Evolutionary conservation across 2,329 filamentous ascomycete species (phyloP).

Genomic region (Colletotrichum graminicola): DNA sequence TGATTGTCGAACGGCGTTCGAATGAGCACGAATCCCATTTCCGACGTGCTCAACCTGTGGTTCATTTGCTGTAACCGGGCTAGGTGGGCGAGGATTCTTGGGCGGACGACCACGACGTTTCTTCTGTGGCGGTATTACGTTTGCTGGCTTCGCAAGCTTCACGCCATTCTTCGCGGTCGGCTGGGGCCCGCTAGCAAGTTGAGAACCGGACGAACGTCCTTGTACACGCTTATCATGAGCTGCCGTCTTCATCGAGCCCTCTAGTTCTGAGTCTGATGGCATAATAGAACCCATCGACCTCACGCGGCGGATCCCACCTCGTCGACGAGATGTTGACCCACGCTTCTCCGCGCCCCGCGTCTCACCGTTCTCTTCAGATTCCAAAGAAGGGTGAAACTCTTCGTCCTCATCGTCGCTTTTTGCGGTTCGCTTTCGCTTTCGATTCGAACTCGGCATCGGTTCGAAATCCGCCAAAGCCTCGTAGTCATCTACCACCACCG

Average conservation of each 20-base stretch:
- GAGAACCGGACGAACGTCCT: neutral
- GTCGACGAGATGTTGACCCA: conserved; percentile 13
- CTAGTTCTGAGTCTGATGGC: conserved; percentile 30
- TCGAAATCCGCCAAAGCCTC: conserved; percentile 35
- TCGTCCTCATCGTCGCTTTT: conserved; percentile 39
- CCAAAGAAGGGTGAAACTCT: conserved; percentile 38
- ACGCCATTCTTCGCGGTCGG: neutral
- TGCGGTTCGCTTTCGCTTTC: conserved; percentile 34
- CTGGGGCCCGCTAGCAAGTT: neutral
- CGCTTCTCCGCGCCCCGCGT: conserved; percentile 15
- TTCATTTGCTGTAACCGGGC: neutral
- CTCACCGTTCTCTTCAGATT: conserved; percentile 33
- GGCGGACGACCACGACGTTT: conserved; percentile 39
- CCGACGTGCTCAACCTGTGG: neutral
- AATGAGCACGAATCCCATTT: conserved; percentile 30
- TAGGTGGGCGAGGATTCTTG: conserved; percentile 32
- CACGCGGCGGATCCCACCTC: conserved; percentile 11
- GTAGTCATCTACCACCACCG: conserved; percentile 31
- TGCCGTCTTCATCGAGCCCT: conserved; percentile 6
- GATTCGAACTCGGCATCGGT: conserved; percentile 1
- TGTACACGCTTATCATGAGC: conserved; percentile 21
- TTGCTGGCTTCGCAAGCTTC: neutral
- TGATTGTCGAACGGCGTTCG: neutral
- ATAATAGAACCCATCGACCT: conserved; percentile 26
- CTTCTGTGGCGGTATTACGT: conserved; percentile 17